Conservation (phyloP, 2,329 filamentous ascomycete species). For the Penicillium nordicum region DNA sequence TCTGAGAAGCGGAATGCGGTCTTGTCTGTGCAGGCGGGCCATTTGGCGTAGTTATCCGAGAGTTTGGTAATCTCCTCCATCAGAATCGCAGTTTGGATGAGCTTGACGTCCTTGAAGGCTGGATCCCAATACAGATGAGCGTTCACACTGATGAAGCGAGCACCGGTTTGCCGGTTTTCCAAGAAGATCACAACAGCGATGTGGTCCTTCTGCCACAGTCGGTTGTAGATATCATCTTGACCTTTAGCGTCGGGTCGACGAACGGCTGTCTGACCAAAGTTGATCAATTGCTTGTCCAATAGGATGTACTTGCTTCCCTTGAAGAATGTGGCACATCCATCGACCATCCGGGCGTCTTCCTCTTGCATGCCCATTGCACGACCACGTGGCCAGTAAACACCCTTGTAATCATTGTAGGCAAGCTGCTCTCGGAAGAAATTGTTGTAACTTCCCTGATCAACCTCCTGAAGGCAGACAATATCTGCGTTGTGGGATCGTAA, state of each 20-base stretch:
- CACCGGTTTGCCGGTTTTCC: conserved; percentile 86
- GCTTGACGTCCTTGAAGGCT: conserved; percentile 85
- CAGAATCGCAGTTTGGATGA: conserved; percentile 91
- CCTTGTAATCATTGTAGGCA: conserved; percentile 85
- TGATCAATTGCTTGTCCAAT: conserved; percentile 89
- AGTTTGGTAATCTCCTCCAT: conserved; percentile 88
- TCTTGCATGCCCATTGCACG: conserved; percentile 89
- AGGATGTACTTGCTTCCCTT: conserved; percentile 92
- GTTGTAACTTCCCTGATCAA: conserved; percentile 87
- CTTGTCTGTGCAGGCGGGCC: conserved; percentile 80
- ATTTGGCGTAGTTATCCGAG: conserved; percentile 78
- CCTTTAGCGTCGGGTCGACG: conserved; percentile 96
- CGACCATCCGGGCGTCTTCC: conserved; percentile 82
- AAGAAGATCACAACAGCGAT: conserved; percentile 90
- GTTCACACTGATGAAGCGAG: conserved; percentile 87
- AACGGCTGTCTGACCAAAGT: conserved; percentile 88
- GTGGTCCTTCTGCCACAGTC: conserved; percentile 97
- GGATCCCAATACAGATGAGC: conserved; percentile 96
- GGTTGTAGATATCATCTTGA: conserved; percentile 95
- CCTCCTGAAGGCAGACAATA: conserved; percentile 89
- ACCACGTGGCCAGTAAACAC: conserved; percentile 86
- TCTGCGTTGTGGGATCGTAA: conserved; percentile 76
- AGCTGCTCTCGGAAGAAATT: conserved; percentile 86
- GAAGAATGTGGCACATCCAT: conserved; percentile 96
- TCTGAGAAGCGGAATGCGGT: conserved; percentile 51